Evolutionary conservation across 2,329 filamentous ascomycete genomes (phyloP), one percentile per base, ranked within the genome.

Genomic region (Monosporascus cannonballus): DNA sequence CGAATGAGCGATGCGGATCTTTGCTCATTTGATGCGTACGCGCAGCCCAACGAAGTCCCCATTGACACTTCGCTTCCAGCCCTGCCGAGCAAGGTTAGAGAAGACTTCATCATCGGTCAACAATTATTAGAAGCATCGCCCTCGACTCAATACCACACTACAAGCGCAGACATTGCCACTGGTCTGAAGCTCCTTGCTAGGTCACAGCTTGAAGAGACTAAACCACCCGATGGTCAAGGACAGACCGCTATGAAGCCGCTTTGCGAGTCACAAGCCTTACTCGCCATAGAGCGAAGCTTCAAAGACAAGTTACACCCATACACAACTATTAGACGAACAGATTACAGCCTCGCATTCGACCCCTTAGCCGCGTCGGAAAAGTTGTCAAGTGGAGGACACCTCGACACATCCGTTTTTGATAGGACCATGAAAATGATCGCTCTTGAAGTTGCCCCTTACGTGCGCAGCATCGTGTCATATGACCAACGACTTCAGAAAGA

Each of bases 381-480:
- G 56, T 62, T 67, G 2, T 62, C 71, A 17, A 57, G 64, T 30
- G 65, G 70, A 1, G 68, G 64, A 18, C 74, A 74, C 44, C 75
- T 90, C 1, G 81, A 84, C 36, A 77, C 87, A 0, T 92, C 89
- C 0, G 83, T 87, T 0, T 90, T 96, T 59, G 90, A 96, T 61
- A 83, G 88, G 44, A 83, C 84, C 0, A 73, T 87, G 61, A 67
- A 70, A 0, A 74, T 85, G 20, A 82, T 96, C 34, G 78, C 81
- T 0, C 73, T 86, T 14, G 94, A 99, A 57, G 76, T 97, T 2
- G 92, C 91, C 0, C 94, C 95, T 0, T 97, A 90, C 67, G 81
- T 97, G n/a, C 87, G 95, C 11, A 78, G 80, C 38, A 97, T 99
- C 54, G 84, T 93, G 2, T 77, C 84, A 0, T 88, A 86, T 64